A percentile compares a stretch with the other conserved stretches of the same genome.
phyloP scores from a whole-genome alignment of 306 rosid species.

The Calophaca sinica region DNA sequence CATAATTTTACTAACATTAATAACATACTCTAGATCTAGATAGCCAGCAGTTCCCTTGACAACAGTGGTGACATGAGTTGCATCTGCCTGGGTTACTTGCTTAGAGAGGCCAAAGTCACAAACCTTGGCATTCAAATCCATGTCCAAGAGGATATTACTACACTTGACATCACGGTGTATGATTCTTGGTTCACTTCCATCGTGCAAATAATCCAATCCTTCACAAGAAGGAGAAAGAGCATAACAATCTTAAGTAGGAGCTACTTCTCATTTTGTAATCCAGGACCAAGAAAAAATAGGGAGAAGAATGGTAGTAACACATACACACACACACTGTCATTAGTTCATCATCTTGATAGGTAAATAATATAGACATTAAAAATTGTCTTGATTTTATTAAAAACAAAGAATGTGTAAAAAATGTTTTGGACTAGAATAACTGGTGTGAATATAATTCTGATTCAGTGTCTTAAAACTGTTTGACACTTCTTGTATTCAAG shows the following conservation, averaged over 20 bases:
- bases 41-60: conserved; percentile 98
- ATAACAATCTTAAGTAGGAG: neutral
- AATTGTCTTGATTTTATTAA: no score
- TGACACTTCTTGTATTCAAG: neutral
- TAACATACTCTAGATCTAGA: conserved; percentile 92
- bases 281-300: no score
- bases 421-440: no score
- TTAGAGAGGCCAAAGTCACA: conserved; percentile 95
- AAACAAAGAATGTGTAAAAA: no score
- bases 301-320: no score
- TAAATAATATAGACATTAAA: no score
- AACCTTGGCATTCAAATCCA: conserved; percentile 89
- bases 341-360: no score
- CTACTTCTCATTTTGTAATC: no score
- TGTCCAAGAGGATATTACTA: conserved; percentile 86
- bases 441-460: no score
- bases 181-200: conserved; percentile 89
- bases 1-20: neutral
- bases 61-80: conserved; percentile 92
- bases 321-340: no score
- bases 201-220: conserved; percentile 95
- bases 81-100: conserved; percentile 75
- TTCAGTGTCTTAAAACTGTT: neutral
- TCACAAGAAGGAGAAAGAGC: conserved; percentile 16
- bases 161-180: conserved; percentile 96